These are phyloP conservation scores for Cyphellophora attinorum DNA, from an alignment of 2,329 filamentous ascomycete species.

Conservation along the genomic window DNA sequence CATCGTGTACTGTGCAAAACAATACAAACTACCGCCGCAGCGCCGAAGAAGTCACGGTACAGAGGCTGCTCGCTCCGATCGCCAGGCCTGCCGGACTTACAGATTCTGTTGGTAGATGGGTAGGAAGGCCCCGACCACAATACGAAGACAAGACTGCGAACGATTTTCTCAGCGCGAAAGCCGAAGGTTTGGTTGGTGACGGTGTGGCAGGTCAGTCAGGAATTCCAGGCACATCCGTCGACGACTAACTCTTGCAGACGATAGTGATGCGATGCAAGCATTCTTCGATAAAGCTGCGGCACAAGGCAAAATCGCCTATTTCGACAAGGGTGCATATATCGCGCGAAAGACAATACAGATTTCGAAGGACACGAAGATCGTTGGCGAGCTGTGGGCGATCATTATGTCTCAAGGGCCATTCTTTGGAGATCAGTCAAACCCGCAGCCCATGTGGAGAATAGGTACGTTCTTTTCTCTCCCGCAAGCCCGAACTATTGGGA, in stretches of 20 bases:
- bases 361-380: constrained; percentile 47
- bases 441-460: constrained; percentile 20
- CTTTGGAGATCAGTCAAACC: constrained; percentile 21
- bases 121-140: constrained; percentile 43
- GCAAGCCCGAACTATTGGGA: too few species aligned
- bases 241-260: constrained; percentile 30
- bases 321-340: constrained; percentile 66
- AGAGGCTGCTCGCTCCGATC: constrained; percentile 42
- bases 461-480: too few species aligned
- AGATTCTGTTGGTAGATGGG: constrained; percentile 43
- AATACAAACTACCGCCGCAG: constrained; percentile 19
- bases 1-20: constrained; percentile 15
- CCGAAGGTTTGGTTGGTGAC: constrained; percentile 39
- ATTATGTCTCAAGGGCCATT: constrained; percentile 23
- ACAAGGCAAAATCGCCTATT: constrained; percentile 53
- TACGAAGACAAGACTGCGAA: constrained; percentile 32
- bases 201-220: constrained; percentile 41
- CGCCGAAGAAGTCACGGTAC: constrained; percentile 32
- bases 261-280: constrained; percentile 49
- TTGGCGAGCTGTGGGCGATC: constrained; percentile 43
- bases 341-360: constrained; percentile 61
- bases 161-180: constrained; percentile 36
- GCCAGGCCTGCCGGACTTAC: constrained; percentile 35
- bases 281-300: constrained; percentile 43
- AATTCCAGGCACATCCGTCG: too few species aligned